Evolutionary conservation across 805 yeast species (phyloP).

Genomic region (Zygoascus ofunaensis): DNA sequence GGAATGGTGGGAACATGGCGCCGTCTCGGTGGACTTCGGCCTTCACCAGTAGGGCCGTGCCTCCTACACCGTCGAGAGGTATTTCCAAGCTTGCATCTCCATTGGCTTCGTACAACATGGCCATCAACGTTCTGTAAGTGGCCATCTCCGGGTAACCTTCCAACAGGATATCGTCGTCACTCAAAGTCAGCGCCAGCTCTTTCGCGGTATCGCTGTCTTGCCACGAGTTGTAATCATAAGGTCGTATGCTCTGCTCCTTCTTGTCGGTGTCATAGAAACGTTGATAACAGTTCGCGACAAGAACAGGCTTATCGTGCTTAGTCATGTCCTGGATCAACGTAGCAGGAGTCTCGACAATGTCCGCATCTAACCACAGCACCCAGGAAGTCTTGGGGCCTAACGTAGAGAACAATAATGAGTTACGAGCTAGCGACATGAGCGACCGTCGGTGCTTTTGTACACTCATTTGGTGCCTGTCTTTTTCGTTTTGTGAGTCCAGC

Average conservation of each 20-base stretch:
- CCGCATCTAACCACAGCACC: conserved; percentile 96
- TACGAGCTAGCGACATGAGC: conserved; percentile 90
- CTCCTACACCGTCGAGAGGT: conserved; percentile 93
- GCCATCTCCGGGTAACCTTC: conserved; percentile 94
- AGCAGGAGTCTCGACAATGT: conserved; percentile 80
- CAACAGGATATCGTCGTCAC: conserved; percentile 84
- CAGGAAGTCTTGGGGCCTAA: conserved; percentile 84
- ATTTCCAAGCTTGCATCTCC: conserved; percentile 56
- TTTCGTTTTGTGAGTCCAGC: conserved; percentile 64
- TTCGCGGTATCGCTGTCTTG: conserved; percentile 59
- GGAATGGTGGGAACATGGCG: conserved; percentile 98
- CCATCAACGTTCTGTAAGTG: conserved; percentile 93
- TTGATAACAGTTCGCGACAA: conserved; percentile 92
- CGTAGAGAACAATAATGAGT: conserved; percentile 81
- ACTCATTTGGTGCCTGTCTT: conserved; percentile 78
- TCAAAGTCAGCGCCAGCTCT: conserved; percentile 59
- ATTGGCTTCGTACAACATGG: conserved; percentile 61
- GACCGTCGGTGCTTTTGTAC: conserved; percentile 86
- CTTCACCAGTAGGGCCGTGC: conserved; percentile 90
- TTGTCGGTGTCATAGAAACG: conserved; percentile 55
- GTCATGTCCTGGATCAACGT: conserved; percentile 82
- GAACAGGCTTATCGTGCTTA: conserved; percentile 71
- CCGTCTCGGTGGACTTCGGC: conserved; percentile 99
- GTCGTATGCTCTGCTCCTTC: conserved; percentile 53
- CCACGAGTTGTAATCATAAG: conserved; percentile 97